Percentiles rank a stretch among this genome's conserved stretches.
Evolutionary conservation across 176 grass and related monocot species (phyloP).

Genomic region (Pontederia paniculata): DNA sequence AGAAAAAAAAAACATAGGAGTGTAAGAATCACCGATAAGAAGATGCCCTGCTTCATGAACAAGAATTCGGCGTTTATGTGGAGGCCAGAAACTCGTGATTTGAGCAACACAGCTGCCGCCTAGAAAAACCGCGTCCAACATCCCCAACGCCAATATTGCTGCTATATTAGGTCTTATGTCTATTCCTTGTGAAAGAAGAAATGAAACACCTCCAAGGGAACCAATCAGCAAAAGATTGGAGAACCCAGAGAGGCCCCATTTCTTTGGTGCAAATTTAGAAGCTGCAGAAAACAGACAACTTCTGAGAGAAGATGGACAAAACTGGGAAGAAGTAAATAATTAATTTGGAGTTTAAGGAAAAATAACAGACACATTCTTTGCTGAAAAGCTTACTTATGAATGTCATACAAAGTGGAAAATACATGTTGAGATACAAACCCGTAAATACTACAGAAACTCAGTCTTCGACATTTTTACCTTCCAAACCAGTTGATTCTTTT

Average conservation of each 20-base stretch:
- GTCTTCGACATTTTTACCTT: slow-evolving; percentile 37
- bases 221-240: slow-evolving; percentile 48
- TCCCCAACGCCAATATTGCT: slow-evolving; percentile 48
- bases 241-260: slow-evolving; percentile 68
- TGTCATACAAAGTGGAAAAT: no score
- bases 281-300: slow-evolving; percentile 27
- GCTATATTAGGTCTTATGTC: slow-evolving; percentile 73
- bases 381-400: no score
- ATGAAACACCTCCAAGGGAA: slow-evolving; percentile 58
- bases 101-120: slow-evolving; percentile 71
- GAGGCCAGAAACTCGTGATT: slow-evolving; percentile 84
- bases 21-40: slow-evolving; percentile 43
- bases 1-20: background rate
- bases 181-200: slow-evolving; percentile 64
- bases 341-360: slow-evolving; percentile 1
- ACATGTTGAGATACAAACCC: no score
- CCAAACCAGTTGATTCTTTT: slow-evolving; percentile 76
- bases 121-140: slow-evolving; percentile 59
- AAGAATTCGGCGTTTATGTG: slow-evolving; percentile 65
- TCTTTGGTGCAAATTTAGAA: slow-evolving; percentile 74
- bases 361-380: background rate
- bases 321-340: slow-evolving; percentile 7
- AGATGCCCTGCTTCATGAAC: slow-evolving; percentile 96
- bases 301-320: background rate
- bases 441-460: background rate